Conservation (phyloP, 768 basidiomycete genomes). For the Tricholoma sp. region DNA sequence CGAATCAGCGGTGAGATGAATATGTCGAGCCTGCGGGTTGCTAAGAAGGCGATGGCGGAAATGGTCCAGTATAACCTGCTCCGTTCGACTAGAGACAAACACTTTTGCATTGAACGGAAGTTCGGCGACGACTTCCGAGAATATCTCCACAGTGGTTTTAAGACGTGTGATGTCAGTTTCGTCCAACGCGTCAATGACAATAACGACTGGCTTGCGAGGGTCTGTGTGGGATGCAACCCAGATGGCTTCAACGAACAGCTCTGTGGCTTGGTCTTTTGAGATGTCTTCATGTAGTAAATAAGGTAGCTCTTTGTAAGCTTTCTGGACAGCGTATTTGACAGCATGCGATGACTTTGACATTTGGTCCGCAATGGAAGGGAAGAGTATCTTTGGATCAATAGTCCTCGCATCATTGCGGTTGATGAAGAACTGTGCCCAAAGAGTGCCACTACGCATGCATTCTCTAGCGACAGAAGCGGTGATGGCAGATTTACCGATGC, state of each 20-base stretch:
- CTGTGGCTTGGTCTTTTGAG: constrained; percentile 7
- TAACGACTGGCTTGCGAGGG: constrained; percentile 8
- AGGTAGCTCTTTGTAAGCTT: constrained; percentile 3
- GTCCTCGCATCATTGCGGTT: constrained; percentile 11
- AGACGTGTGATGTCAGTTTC: constrained; percentile 11
- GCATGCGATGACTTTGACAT: constrained; percentile 4
- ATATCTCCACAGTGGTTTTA: constrained; percentile 8
- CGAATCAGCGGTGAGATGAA: constrained; percentile 7
- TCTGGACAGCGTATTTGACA: constrained; percentile 5
- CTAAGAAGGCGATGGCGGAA: background rate
- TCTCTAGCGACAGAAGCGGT: constrained; percentile 6
- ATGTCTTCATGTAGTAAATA: constrained; percentile 12
- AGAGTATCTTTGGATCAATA: constrained; percentile 12
- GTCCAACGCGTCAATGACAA: constrained; percentile 19
- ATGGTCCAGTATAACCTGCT: constrained; percentile 10
- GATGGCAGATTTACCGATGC: constrained; percentile 9
- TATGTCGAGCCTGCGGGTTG: constrained; percentile 5
- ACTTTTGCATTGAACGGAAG: constrained; percentile 11
- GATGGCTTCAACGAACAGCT: constrained; percentile 13
- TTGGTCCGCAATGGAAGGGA: constrained; percentile 17
- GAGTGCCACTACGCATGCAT: background rate
- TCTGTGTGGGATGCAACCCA: constrained; percentile 4
- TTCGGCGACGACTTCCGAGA: constrained; percentile 5
- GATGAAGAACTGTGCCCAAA: constrained; percentile 17
- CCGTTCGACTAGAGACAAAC: constrained; percentile 13